Conservation (phyloP, 495 filamentous ascomycete species). For the Ascodesmis nigricans region DNA sequence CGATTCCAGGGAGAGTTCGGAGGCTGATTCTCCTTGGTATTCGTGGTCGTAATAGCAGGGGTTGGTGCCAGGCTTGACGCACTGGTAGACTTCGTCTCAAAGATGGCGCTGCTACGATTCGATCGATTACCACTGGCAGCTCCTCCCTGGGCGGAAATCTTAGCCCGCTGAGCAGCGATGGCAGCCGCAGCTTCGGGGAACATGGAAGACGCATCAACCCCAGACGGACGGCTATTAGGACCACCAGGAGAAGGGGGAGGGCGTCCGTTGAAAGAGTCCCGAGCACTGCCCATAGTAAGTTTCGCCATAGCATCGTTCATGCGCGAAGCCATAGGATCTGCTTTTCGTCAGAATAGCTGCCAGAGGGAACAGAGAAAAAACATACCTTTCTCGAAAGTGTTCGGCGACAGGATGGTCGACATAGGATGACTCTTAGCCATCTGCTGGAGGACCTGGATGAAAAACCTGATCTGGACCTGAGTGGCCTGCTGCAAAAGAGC, state of each 20-base stretch:
- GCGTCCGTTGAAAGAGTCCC: constrained; percentile 67
- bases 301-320: constrained; percentile 96
- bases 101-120: constrained; percentile 74
- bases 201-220: constrained; percentile 85
- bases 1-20: constrained; percentile 60
- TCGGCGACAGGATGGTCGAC: constrained; percentile 84
- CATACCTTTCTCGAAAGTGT: constrained; percentile 91
- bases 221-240: constrained; percentile 71
- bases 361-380: constrained; percentile 2
- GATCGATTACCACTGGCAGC: constrained; percentile 53
- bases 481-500: constrained; percentile 93
- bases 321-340: constrained; percentile 93
- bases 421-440: constrained; percentile 97
- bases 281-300: constrained; percentile 60
- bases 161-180: constrained; percentile 90
- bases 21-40: constrained; percentile 31
- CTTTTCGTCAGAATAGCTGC: constrained; percentile 3
- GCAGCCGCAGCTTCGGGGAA: constrained; percentile 95
- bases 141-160: constrained; percentile 85
- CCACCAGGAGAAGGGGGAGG: constrained; percentile 39
- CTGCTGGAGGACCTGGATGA: constrained; percentile 94
- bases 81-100: constrained; percentile 63
- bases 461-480: constrained; percentile 96
- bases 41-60: constrained; percentile 23
- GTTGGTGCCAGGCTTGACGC: constrained; percentile 44